Evolutionary conservation across 371 early-diverging fungal species (phyloP).

Genomic region (Choanephora cucurbitarum): DNA sequence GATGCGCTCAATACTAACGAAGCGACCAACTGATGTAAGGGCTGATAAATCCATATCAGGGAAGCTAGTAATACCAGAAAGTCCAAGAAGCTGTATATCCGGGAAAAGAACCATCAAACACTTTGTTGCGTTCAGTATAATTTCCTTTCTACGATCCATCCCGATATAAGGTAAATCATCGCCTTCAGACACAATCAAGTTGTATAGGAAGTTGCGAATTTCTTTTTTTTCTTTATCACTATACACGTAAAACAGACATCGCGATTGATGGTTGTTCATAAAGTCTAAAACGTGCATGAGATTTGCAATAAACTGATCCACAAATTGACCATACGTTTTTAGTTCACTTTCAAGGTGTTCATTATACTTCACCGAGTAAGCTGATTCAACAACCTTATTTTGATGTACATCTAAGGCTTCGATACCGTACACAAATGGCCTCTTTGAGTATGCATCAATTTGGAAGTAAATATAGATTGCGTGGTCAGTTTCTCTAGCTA

Average conservation of each 20-base stretch:
- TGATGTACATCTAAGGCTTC: background rate
- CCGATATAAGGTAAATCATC: background rate
- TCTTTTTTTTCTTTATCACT: conserved; percentile 15
- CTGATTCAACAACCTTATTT: background rate
- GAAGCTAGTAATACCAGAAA: conserved; percentile 12
- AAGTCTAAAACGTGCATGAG: conserved; percentile 10
- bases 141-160: background rate
- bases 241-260: conserved; percentile 34
- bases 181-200: conserved; percentile 18
- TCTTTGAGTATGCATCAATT: conserved; percentile 26
- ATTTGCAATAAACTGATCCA: conserved; percentile 14
- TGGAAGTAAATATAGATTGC: conserved; percentile 31
- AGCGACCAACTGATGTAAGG: conserved; percentile 13
- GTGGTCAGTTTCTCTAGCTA: conserved; percentile 25
- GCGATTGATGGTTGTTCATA: conserved; percentile 11
- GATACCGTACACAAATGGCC: conserved; percentile 30
- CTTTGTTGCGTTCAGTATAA: conserved; percentile 20
- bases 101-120: conserved; percentile 38
- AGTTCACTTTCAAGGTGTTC: background rate
- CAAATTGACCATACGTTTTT: conserved; percentile 12
- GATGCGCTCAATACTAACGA: conserved; percentile 30
- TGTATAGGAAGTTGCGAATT: conserved; percentile 23
- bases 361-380: background rate
- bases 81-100: conserved; percentile 30
- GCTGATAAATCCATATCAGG: conserved; percentile 13